A percentile compares a stretch with the other conserved stretches of the same genome.
phyloP scores from a whole-genome alignment of 208 protist genomes.

The Borovskyia barvae region DNA sequence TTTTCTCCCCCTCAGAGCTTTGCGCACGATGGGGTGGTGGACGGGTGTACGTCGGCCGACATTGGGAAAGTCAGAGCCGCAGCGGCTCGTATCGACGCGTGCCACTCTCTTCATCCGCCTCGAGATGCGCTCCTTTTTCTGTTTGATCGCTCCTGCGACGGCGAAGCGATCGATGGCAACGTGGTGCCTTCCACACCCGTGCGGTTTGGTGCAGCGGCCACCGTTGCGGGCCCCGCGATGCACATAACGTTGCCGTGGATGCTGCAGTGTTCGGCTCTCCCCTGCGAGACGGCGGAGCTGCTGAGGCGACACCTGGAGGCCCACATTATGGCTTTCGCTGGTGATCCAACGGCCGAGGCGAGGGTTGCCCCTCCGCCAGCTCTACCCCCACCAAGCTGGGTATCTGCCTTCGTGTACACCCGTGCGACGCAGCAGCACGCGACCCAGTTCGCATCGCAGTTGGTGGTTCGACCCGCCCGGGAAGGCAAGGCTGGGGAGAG shows the following conservation, averaged over 20 bases:
- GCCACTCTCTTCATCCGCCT: too few species aligned
- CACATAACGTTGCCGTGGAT: conserved; percentile 17
- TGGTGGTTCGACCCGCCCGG: not conserved
- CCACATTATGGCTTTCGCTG: not conserved
- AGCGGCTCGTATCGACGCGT: too few species aligned
- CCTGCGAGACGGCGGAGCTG: not conserved
- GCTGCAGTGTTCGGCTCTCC: conserved; percentile 7
- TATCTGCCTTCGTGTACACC: conserved; percentile 32
- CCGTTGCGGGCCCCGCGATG: not conserved
- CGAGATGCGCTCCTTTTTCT: too few species aligned
- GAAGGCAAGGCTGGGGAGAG: conserved; percentile 1
- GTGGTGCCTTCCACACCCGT: too few species aligned
- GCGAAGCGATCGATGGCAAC: too few species aligned
- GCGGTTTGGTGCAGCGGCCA: not conserved
- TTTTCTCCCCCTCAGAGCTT: too few species aligned
- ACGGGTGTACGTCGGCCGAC: too few species aligned
- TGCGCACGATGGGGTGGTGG: too few species aligned
- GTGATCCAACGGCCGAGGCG: not conserved
- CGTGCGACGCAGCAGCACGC: conserved; percentile 2
- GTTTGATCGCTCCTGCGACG: too few species aligned
- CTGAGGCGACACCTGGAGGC: conserved; percentile 1
- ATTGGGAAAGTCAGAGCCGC: too few species aligned
- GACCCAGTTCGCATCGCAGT: conserved; percentile 1
- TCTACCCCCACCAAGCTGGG: conserved; percentile 21
- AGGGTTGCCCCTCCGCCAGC: not conserved